These are phyloP conservation scores for Powellomyces hirtus DNA, from an alignment of 192 early-diverging fungal species.

Conservation along the genomic window DNA sequence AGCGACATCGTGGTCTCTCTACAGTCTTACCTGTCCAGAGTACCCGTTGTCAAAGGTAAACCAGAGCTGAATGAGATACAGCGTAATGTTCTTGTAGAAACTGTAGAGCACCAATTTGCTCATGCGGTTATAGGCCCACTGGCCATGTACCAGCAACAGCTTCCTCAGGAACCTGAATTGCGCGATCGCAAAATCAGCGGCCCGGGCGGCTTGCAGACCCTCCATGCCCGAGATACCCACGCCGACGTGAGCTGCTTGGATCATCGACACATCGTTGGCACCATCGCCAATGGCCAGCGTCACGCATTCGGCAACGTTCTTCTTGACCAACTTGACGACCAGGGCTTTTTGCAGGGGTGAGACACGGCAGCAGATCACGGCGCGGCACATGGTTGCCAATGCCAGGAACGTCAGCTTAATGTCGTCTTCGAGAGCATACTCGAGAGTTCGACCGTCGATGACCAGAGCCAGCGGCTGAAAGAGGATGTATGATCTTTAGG, in stretches of 20 bases:
- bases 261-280: slow-evolving; percentile 99
- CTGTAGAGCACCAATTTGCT: slow-evolving; percentile 95
- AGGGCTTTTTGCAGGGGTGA: slow-evolving; percentile 97
- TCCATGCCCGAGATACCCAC: slow-evolving; percentile 96
- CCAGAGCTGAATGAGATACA: slow-evolving; percentile 99
- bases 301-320: slow-evolving; percentile 76
- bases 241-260: slow-evolving; percentile 98
- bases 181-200: slow-evolving; percentile 97
- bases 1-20: no score
- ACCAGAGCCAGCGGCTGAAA: slow-evolving; percentile 79
- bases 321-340: slow-evolving; percentile 97
- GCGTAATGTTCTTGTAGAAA: slow-evolving; percentile 99
- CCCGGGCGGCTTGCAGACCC: slow-evolving; percentile 93
- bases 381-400: slow-evolving; percentile 87
- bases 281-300: slow-evolving; percentile 97
- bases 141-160: slow-evolving; percentile 92
- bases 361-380: slow-evolving; percentile 97
- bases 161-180: slow-evolving; percentile 96
- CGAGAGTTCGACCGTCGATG: slow-evolving; percentile 92
- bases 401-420: slow-evolving; percentile 74
- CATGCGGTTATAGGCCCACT: slow-evolving; percentile 94
- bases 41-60: slow-evolving; percentile 90
- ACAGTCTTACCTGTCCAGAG: slow-evolving; percentile 66
- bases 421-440: slow-evolving; percentile 87
- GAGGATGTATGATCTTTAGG: background rate